Evolutionary conservation across 495 filamentous ascomycete species (phyloP).

Genomic region (Penicillium robsamsonii): DNA sequence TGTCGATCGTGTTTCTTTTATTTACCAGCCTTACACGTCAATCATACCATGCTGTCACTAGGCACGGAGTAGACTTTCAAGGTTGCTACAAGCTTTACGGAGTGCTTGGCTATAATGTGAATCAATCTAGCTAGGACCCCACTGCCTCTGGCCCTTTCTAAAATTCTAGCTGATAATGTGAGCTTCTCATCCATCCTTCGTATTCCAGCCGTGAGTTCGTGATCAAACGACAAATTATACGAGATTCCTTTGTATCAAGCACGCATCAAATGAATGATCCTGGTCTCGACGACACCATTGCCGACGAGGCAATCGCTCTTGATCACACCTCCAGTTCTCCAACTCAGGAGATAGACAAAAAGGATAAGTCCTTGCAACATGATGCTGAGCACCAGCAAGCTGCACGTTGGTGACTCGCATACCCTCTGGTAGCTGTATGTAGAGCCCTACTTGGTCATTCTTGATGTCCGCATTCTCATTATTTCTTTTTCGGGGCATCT

Average conservation of each 20-base stretch:
- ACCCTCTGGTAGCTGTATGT: slow-evolving; percentile 67
- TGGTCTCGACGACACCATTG: slow-evolving; percentile 53
- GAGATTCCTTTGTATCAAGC: not conserved
- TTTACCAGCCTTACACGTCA: too few species aligned
- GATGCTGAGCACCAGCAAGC: slow-evolving; percentile 19
- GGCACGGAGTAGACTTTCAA: too few species aligned
- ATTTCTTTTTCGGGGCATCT: slow-evolving; percentile 51
- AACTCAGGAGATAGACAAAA: slow-evolving; percentile 20
- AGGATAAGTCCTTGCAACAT: not conserved
- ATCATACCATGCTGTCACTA: too few species aligned
- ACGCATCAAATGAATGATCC: slow-evolving; percentile 57
- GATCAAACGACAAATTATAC: too few species aligned
- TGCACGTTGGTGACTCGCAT: slow-evolving; percentile 80
- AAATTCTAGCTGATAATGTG: too few species aligned
- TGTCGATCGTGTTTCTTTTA: too few species aligned
- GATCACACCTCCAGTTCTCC: slow-evolving; percentile 34
- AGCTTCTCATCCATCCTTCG: too few species aligned
- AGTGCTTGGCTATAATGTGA: too few species aligned
- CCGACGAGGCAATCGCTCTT: slow-evolving; percentile 45
- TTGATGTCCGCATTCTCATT: not conserved
- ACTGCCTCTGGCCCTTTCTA: too few species aligned
- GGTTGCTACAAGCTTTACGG: too few species aligned
- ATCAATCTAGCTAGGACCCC: too few species aligned
- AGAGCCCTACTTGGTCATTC: not conserved
- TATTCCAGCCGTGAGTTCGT: too few species aligned